phyloP scores from a whole-genome alignment of 495 filamentous ascomycete species.

The Echria macrotheca region DNA sequence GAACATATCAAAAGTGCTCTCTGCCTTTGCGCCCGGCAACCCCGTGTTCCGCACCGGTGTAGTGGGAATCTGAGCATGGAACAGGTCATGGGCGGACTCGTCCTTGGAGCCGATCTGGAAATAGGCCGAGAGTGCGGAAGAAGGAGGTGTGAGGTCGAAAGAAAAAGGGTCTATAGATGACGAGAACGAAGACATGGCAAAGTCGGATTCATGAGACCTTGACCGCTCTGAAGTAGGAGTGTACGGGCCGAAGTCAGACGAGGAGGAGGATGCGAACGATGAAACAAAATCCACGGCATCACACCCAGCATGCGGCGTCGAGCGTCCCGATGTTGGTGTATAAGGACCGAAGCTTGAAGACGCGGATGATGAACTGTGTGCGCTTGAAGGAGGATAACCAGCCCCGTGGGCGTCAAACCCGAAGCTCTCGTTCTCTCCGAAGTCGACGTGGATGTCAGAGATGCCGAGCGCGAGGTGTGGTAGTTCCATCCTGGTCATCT shows the following conservation, averaged over 20 bases:
- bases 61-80: constrained; percentile 12
- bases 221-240: constrained; percentile 35
- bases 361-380: constrained; percentile 31
- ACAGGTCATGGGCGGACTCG: constrained; percentile 12
- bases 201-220: constrained; percentile 17
- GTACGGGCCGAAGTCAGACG: constrained; percentile 18
- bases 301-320: constrained; percentile 17
- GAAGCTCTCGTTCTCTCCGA: constrained; percentile 20
- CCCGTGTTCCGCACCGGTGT: too few relatives aligned
- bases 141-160: constrained; percentile 33
- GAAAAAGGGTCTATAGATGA: constrained; percentile 12
- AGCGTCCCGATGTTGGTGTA: constrained; percentile 36
- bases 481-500: constrained; percentile 20
- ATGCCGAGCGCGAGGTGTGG: constrained; percentile 8
- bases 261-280: too few relatives aligned
- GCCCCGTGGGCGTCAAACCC: constrained; percentile 18
- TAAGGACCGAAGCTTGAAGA: constrained; percentile 33
- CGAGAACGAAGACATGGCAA: constrained; percentile 19
- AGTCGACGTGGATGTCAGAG: constrained; percentile 23
- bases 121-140: constrained; percentile 30
- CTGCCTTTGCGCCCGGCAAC: constrained; percentile 17
- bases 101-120: constrained; percentile 26
- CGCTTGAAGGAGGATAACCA: constrained; percentile 18
- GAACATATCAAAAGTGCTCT: constrained; percentile 12
- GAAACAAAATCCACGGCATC: too few relatives aligned